Conservation (phyloP, 805 yeast species). For the Pichia paraexigua region DNA sequence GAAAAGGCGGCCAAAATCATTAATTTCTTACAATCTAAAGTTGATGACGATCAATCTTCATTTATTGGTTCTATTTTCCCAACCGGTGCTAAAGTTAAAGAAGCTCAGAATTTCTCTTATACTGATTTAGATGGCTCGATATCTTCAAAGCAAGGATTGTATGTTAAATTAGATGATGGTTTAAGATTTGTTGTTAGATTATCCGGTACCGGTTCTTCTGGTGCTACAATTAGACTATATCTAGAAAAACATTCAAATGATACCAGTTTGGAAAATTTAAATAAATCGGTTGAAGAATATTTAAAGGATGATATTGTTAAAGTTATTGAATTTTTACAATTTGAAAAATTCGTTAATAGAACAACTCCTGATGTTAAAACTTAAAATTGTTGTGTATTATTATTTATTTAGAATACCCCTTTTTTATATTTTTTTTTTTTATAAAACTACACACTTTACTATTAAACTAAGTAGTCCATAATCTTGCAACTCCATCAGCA, state of each 20-base stretch:
- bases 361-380: constrained; percentile 88
- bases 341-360: constrained; percentile 68
- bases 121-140: constrained; percentile 93
- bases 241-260: constrained; percentile 76
- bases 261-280: constrained; percentile 35
- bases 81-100: constrained; percentile 45
- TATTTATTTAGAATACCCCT: background rate
- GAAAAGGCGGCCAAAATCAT: constrained; percentile 72
- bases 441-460: background rate
- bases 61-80: constrained; percentile 45
- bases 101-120: constrained; percentile 84
- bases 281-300: constrained; percentile 54
- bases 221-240: constrained; percentile 92
- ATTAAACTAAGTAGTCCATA: constrained; percentile 77
- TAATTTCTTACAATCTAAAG: constrained; percentile 36
- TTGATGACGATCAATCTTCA: constrained; percentile 24
- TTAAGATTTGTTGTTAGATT: constrained; percentile 81
- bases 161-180: constrained; percentile 72
- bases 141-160: constrained; percentile 81
- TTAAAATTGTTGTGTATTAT: constrained; percentile 28
- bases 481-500: constrained; percentile 90
- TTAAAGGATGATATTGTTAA: constrained; percentile 52
- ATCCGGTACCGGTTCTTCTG: constrained; percentile 96
- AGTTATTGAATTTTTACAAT: constrained; percentile 60
- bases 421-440: background rate